These are phyloP conservation scores for Coccomyxa subellipsoidea DNA, from an alignment of 163 green algal genomes.

Conservation along the genomic window DNA sequence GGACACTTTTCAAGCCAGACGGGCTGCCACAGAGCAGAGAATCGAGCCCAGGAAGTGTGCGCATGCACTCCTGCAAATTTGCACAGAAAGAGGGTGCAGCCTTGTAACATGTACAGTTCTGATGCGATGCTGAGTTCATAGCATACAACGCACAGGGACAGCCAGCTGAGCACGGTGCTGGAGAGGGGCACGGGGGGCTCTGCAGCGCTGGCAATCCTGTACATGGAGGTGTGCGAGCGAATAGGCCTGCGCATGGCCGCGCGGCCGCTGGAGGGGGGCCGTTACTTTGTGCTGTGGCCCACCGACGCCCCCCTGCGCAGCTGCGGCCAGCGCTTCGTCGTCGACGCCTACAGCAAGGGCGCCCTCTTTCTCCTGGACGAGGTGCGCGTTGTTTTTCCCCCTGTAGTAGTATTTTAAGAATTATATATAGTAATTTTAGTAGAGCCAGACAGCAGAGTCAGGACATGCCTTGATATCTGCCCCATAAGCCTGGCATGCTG, in stretches of 20 bases:
- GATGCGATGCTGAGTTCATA: background rate
- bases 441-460: no score
- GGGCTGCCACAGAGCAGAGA: no score
- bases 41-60: no score
- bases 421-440: no score
- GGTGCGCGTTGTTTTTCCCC: conserved; percentile 23
- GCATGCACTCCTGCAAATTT: no score
- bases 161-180: conserved; percentile 49
- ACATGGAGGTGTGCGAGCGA: conserved; percentile 56
- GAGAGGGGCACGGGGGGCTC: conserved; percentile 49
- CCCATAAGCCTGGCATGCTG: no score
- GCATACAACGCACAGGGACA: conserved; percentile 30
- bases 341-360: conserved; percentile 59
- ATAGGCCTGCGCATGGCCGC: conserved; percentile 39
- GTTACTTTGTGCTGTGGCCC: conserved; percentile 59
- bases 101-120: background rate
- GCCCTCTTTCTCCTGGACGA: conserved; percentile 45
- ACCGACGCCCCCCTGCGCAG: background rate
- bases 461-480: no score
- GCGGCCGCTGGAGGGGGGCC: conserved; percentile 36
- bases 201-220: conserved; percentile 57
- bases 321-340: conserved; percentile 39
- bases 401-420: no score
- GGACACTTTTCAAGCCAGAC: no score
- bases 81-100: no score